Evolutionary conservation across 2,329 filamentous ascomycete species (phyloP).

Genomic region (Pseudohalonectria lignicola): DNA sequence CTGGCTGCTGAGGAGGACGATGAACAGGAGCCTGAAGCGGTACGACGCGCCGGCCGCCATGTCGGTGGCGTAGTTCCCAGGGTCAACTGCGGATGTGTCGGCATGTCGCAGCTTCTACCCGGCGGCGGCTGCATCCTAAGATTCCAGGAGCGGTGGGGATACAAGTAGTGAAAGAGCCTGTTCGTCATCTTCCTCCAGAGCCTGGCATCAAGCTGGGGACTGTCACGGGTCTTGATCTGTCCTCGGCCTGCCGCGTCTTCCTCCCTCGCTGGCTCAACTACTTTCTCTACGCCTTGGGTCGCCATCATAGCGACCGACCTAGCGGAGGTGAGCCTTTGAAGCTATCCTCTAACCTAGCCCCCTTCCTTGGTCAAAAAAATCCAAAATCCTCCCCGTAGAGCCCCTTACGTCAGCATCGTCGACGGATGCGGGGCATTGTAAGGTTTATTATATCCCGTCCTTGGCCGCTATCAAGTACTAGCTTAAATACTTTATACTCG

Average conservation of each 20-base stretch:
- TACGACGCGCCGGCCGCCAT: constrained; percentile 21
- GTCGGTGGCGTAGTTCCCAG: constrained; percentile 53
- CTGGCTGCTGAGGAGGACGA: constrained; percentile 54
- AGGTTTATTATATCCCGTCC: constrained; percentile 54
- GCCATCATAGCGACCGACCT: constrained; percentile 63
- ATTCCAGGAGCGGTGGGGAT: too few relatives aligned
- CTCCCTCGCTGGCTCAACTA: constrained; percentile 56
- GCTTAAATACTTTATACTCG: constrained; percentile 61
- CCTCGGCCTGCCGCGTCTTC: constrained; percentile 54
- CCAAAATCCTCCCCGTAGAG: constrained; percentile 45
- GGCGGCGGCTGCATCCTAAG: constrained; percentile 50
- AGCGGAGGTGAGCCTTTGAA: constrained; percentile 38
- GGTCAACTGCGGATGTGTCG: constrained; percentile 63
- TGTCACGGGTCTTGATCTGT: constrained; percentile 56
- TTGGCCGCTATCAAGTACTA: constrained; percentile 63
- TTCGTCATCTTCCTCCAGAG: constrained; percentile 63
- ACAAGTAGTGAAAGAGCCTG: constrained; percentile 54
- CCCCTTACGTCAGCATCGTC: background rate
- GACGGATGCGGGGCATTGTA: background rate
- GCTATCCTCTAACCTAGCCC: too few relatives aligned
- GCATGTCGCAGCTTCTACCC: too few relatives aligned
- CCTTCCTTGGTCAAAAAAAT: background rate
- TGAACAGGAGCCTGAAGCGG: constrained; percentile 54
- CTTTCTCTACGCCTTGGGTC: constrained; percentile 49
- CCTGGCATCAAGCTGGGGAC: constrained; percentile 58